Evolutionary conservation across 495 filamentous ascomycete genomes (phyloP), one percentile per base, ranked within the genome.

Genomic region (Neurospora sp.): DNA sequence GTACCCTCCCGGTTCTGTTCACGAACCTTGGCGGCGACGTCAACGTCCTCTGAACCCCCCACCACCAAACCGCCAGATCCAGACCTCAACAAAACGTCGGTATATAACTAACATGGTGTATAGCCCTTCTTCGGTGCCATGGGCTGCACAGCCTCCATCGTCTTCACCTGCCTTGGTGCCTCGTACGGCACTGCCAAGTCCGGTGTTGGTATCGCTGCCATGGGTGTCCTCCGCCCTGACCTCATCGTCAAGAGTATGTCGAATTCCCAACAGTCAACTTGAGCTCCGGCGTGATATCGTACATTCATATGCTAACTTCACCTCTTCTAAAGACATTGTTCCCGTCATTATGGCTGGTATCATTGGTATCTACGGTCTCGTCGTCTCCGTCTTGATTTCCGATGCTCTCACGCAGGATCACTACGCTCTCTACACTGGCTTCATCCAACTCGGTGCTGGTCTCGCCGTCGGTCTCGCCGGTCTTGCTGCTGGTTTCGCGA

Each of bases 271-370:
- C 92, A 86, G 74, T 37, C 73, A 69, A 70, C 38, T 72, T 39
- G 35, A 16, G 69, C 37, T 68, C 72, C 20, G 35, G 71, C 61
- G 27, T 41, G 45, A 69, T 45, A 41, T 31, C 10, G 20, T 70
- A 16, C 20, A 14, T 31, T 9, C 8, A 39, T 41, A 41, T 72
- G 70, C 78, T 82, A 74, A 82, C 73, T 14, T 59, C 16, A 4
- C 35, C 27, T 72, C 41, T 22, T 10, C 3, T 8, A 22, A 75
- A 99, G 96, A 98, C 87, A 97, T 99, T 81, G 94, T 99, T 73
- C 96, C 96, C 80, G 96, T 99, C 84, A 97, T 99, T 89, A 99
- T 99, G 96, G 96, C 96, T 87, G 96, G 96, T 98, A 99, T 99
- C 86, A 98, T 99, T 84, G 96, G 92, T 91, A 99, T 99, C 85